Evolutionary conservation across 2,329 filamentous ascomycete species (phyloP), one percentile per base, ranked within the genome.

Genomic region (Hypoxylon sp.): DNA sequence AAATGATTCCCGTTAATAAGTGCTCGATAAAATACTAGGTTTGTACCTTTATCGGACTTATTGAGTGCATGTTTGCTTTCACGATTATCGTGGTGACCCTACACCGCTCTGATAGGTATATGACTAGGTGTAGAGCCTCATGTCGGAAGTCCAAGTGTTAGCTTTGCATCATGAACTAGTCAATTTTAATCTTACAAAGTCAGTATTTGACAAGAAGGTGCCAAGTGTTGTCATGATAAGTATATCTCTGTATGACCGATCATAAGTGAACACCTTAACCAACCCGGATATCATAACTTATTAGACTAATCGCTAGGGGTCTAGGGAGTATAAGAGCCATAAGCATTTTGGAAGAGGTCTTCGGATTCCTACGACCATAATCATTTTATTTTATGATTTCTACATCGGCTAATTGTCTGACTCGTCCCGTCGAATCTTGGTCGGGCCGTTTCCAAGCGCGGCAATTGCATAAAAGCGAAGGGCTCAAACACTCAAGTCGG

Each of bases 81-180:
- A 29, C 13, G 31, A n/a, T 3, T 17, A 13, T 17, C 17, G 13
- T 17, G n/a, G 5, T 31, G 26, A 14, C 31, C 39, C 14, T 47
- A 57, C 42, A 57, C 54, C 54, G 54, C 54, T 35, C 29, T n/a
- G 29, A n/a, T 35, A 14, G 9, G 19, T 44, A 22, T 8, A 44
- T 11, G 11, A 44, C 39, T 44, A 3, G 17, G 17, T 17, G 10
- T 44, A 44, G 39, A 44, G 39, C 17, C 39, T 44, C 39, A 44
- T 44, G 22, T 10, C 14, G 22, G 39, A 44, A 22, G 17, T 44
- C 39, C 17, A 17, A 17, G 8, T 44, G 17, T 44, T 44, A 19
- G n/a, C 39, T 22, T 44, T 44, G n/a, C 17, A 9, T 8, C n/a
- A 19, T 44, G 39, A 22, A 44, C 39, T 44, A 44, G 39, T 44